Evolutionary conservation across 1,139 yeast species (phyloP).

Genomic region (Pichia sp.): DNA sequence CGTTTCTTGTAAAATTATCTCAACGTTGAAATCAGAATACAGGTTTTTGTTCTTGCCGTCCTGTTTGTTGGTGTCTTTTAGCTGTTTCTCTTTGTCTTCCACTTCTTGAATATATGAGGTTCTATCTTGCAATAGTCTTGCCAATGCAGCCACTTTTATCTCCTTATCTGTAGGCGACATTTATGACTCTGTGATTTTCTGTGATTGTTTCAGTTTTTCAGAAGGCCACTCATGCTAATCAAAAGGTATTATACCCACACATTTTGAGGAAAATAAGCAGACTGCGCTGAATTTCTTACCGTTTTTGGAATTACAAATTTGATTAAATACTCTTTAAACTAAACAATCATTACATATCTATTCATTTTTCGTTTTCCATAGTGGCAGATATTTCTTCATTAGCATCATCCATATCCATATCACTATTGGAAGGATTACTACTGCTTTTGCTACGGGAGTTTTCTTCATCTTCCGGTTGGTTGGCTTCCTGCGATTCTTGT

Average conservation of each 20-base stretch:
- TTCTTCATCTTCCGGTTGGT: background rate
- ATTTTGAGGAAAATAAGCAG: too few relatives aligned
- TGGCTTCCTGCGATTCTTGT: background rate
- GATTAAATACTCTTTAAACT: background rate
- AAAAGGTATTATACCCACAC: too few relatives aligned
- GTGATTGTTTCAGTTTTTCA: too few relatives aligned
- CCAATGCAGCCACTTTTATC: constrained; percentile 71
- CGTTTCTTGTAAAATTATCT: constrained; percentile 31
- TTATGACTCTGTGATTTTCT: background rate
- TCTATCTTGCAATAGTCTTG: constrained; percentile 71
- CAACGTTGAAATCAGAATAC: constrained; percentile 59
- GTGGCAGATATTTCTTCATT: background rate
- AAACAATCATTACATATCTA: background rate
- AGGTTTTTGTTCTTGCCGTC: constrained; percentile 34
- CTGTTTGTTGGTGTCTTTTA: constrained; percentile 43
- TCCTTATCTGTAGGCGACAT: constrained; percentile 79
- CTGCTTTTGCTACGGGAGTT: background rate
- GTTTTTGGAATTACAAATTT: background rate
- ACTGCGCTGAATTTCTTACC: background rate
- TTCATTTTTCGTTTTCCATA: background rate
- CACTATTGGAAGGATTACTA: background rate
- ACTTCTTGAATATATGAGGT: constrained; percentile 60
- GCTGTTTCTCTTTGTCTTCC: constrained; percentile 51
- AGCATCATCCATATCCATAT: background rate
- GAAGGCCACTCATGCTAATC: too few relatives aligned